Percentiles rank a stretch among this genome's conserved stretches.
phyloP scores from a whole-genome alignment of 257 asterid genomes.

The Fraxinus pennsylvanica region DNA sequence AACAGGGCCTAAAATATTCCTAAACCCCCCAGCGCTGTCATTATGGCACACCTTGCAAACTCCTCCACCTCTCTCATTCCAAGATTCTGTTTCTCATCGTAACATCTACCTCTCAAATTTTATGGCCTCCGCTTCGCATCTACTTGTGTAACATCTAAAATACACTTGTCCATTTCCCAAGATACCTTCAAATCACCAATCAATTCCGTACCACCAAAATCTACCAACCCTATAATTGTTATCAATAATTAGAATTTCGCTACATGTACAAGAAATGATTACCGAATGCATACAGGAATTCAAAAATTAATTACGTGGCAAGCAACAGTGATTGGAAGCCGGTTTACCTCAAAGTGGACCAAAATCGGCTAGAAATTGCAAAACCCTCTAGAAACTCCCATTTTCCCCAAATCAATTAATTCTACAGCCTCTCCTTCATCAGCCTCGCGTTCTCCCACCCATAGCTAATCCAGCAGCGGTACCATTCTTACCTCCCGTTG shows the following conservation, averaged over 20 bases:
- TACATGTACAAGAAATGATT: too few relatives aligned
- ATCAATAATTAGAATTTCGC: conserved; percentile 39
- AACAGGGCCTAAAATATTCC: not conserved
- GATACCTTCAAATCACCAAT: conserved; percentile 31
- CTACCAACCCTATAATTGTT: conserved; percentile 55
- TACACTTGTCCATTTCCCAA: conserved; percentile 38
- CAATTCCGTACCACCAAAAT: conserved; percentile 28
- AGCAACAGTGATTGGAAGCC: too few relatives aligned
- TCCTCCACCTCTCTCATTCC: conserved; percentile 22
- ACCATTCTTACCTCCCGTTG: too few relatives aligned
- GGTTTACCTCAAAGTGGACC: too few relatives aligned
- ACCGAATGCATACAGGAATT: too few relatives aligned
- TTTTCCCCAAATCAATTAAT: too few relatives aligned
- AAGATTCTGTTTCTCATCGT: not conserved
- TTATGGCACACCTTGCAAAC: conserved; percentile 34
- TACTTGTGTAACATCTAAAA: conserved; percentile 14
- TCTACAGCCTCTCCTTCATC: too few relatives aligned
- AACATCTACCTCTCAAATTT: conserved; percentile 19
- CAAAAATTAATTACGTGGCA: too few relatives aligned
- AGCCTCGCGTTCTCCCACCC: too few relatives aligned
- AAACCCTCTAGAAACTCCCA: too few relatives aligned
- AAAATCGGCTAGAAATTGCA: too few relatives aligned
- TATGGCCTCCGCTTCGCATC: conserved; percentile 31
- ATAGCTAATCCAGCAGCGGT: too few relatives aligned
- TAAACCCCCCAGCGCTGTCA: not conserved